Evolutionary conservation across 148 eudicot species (phyloP).

Genomic region (Agrostemma githago): DNA sequence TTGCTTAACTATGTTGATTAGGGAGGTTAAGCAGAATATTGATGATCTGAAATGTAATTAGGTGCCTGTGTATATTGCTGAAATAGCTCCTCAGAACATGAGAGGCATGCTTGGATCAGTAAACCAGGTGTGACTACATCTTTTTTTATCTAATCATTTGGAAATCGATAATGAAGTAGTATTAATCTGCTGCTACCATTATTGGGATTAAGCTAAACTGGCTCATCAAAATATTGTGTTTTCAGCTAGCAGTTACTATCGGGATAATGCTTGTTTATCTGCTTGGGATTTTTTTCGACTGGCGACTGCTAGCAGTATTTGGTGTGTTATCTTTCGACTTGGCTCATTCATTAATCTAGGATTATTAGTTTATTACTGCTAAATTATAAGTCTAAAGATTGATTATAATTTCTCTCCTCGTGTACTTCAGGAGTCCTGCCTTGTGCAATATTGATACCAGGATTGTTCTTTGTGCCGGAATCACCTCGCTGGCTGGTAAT

Average conservation of each 20-base stretch:
- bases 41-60: constrained; percentile 20
- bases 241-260: constrained; percentile 75
- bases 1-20: background rate
- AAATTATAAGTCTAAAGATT: background rate
- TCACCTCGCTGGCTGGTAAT: constrained; percentile 99
- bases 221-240: background rate
- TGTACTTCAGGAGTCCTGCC: constrained; percentile 62
- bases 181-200: background rate
- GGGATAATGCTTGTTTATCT: constrained; percentile 80
- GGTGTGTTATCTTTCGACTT: constrained; percentile 37
- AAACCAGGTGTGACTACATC: constrained; percentile 71
- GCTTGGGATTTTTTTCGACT: constrained; percentile 61
- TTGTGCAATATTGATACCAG: constrained; percentile 73
- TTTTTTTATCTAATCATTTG: background rate
- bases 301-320: constrained; percentile 77
- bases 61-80: constrained; percentile 95
- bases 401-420: background rate
- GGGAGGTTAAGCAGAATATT: background rate
- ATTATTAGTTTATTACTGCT: background rate
- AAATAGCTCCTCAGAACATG: constrained; percentile 81
- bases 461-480: constrained; percentile 85
- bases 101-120: constrained; percentile 89
- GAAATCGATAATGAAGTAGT: background rate
- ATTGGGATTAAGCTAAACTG: background rate
- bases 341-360: background rate